These are phyloP conservation scores for Paramyrothecium roridum DNA, from an alignment of 2,329 filamentous ascomycete genomes.

Conservation along the genomic window DNA sequence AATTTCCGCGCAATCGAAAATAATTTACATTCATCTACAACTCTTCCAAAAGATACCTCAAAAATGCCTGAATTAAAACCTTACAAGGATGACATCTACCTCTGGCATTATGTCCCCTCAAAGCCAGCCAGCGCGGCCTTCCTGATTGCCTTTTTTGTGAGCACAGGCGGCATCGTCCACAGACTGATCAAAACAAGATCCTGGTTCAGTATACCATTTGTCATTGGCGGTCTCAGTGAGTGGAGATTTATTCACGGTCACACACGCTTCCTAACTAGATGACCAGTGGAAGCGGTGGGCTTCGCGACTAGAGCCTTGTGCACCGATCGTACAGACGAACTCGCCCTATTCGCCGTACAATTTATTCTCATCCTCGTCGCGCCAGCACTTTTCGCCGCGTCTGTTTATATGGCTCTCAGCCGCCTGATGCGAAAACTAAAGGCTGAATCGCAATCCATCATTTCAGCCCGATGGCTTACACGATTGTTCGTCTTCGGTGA, in stretches of 20 bases:
- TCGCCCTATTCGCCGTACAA: neutral
- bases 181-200: conserved; percentile 40
- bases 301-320: neutral
- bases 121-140: conserved; percentile 42
- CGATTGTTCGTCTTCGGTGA: neutral
- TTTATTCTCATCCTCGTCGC: conserved; percentile 1
- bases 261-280: neutral
- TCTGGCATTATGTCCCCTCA: conserved; percentile 35
- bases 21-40: too few species aligned
- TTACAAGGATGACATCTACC: conserved; percentile 25
- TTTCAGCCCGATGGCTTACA: neutral
- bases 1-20: too few species aligned
- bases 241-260: conserved; percentile 2
- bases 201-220: conserved; percentile 49
- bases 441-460: neutral
- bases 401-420: neutral
- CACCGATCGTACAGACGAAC: neutral
- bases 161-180: conserved; percentile 39
- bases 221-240: conserved; percentile 45
- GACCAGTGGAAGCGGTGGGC: neutral
- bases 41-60: neutral
- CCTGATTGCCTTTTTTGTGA: conserved; percentile 36
- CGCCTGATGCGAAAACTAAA: neutral
- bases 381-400: neutral
- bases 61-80: conserved; percentile 27